Percentiles rank a stretch among this genome's conserved stretches.
phyloP scores from a whole-genome alignment of 768 basidiomycete genomes.

The Filobasidium floriforme region DNA sequence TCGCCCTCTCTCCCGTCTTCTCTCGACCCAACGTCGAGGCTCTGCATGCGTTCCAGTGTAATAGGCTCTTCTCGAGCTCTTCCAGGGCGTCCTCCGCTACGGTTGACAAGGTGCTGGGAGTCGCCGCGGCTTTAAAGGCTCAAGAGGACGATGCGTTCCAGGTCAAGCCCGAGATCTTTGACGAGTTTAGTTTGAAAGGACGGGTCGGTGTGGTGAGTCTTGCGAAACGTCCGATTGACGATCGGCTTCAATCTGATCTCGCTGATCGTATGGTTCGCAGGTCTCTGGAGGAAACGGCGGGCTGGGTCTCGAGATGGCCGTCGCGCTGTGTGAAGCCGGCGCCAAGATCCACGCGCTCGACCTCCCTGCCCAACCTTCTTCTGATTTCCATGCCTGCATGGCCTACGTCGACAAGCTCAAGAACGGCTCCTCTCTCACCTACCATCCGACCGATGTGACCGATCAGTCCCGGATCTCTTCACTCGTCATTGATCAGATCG shows the following conservation, averaged over 20 bases:
- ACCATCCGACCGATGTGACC: slow-evolving; percentile 59
- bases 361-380: slow-evolving; percentile 20
- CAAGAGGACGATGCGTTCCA: slow-evolving; percentile 8
- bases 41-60: neutral
- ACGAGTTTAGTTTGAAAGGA: slow-evolving; percentile 41
- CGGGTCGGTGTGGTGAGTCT: slow-evolving; percentile 50
- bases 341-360: slow-evolving; percentile 48
- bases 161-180: slow-evolving; percentile 27
- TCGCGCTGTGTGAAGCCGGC: slow-evolving; percentile 65
- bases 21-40: neutral
- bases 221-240: too few relatives aligned
- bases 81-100: neutral
- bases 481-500: slow-evolving; percentile 53
- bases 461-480: slow-evolving; percentile 59
- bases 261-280: neutral
- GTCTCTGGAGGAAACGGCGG: slow-evolving; percentile 58
- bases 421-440: slow-evolving; percentile 51
- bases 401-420: slow-evolving; percentile 52
- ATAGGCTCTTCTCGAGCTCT: neutral
- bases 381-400: slow-evolving; percentile 23
- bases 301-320: slow-evolving; percentile 75
- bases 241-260: too few relatives aligned
- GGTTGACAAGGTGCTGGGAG: slow-evolving; percentile 14
- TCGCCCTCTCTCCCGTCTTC: neutral
- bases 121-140: slow-evolving; percentile 16